These are phyloP conservation scores for Fusarium piperis DNA, from an alignment of 2,329 filamentous ascomycete genomes.

Conservation along the genomic window DNA sequence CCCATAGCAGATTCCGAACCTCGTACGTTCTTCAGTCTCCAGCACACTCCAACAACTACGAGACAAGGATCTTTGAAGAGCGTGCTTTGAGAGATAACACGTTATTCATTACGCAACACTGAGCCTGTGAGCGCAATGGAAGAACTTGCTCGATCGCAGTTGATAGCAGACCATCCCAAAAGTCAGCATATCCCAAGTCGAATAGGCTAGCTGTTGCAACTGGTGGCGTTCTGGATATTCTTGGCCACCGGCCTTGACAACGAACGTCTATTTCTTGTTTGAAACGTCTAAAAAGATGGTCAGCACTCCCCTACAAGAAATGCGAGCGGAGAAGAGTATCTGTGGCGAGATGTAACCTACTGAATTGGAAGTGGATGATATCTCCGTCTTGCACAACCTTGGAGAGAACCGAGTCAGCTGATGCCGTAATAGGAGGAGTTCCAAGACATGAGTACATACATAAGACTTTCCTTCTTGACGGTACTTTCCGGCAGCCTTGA, in stretches of 20 bases:
- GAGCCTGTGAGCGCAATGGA: too few relatives aligned
- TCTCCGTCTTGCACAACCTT: conserved; percentile 55
- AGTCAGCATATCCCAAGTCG: background rate
- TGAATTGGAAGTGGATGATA: conserved; percentile 57
- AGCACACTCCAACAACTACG: background rate
- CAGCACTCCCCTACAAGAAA: conserved; percentile 1
- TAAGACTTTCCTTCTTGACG: conserved; percentile 57
- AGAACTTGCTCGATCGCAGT: too few relatives aligned
- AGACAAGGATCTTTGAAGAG: background rate
- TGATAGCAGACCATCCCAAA: too few relatives aligned
- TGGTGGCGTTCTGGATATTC: background rate
- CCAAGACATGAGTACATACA: conserved; percentile 35
- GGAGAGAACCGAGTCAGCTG: conserved; percentile 28
- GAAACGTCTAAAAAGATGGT: conserved; percentile 25
- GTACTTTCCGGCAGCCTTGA: conserved; percentile 58
- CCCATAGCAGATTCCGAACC: background rate
- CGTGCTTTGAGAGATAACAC: too few relatives aligned
- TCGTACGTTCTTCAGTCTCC: background rate
- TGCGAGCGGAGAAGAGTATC: background rate
- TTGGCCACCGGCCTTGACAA: background rate
- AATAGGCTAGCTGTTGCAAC: background rate
- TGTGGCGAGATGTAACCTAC: conserved; percentile 42
- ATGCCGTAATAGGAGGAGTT: background rate
- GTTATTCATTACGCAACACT: too few relatives aligned
- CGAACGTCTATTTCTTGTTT: conserved; percentile 34